Conservation (phyloP, 2,329 filamentous ascomycete genomes). For the Amphichorda felina region DNA sequence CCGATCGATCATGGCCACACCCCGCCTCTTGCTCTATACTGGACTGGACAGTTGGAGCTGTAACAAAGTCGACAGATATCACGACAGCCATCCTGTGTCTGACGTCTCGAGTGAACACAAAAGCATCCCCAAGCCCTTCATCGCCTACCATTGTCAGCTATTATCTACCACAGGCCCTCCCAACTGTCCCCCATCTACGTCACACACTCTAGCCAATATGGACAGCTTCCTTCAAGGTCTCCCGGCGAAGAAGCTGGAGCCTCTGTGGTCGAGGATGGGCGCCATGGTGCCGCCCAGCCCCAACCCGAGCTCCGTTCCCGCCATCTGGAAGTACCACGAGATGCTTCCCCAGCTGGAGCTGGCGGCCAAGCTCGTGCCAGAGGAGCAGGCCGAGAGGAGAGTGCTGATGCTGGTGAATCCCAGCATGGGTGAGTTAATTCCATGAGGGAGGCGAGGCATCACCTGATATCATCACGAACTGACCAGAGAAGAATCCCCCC, state of each 20-base stretch:
- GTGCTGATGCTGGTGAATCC: constrained; percentile 31
- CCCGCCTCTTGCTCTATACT: too few relatives aligned
- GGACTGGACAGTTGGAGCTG: too few relatives aligned
- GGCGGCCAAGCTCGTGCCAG: constrained; percentile 21
- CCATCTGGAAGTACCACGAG: constrained; percentile 24
- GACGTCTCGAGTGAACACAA: too few relatives aligned
- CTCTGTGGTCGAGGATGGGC: constrained; percentile 36
- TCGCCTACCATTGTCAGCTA: too few relatives aligned
- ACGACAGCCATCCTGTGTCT: too few relatives aligned
- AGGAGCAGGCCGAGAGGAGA: constrained; percentile 26
- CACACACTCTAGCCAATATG: too few relatives aligned
- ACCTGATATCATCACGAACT: background rate
- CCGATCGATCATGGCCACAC: too few relatives aligned
- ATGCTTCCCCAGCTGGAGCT: constrained; percentile 19
- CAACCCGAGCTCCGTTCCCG: constrained; percentile 26
- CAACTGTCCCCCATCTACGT: too few relatives aligned
- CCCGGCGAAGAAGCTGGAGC: constrained; percentile 9
- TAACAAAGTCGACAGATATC: too few relatives aligned
- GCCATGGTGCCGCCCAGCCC: constrained; percentile 25
- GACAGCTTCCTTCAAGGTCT: too few relatives aligned
- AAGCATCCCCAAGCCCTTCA: too few relatives aligned
- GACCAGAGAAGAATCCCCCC: constrained; percentile 28
- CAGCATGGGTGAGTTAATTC: constrained; percentile 31
- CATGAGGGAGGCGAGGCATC: background rate
- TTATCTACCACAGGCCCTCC: too few relatives aligned